Evolutionary conservation across 768 basidiomycete species (phyloP).

Genomic region (Phanerochaete carnosa): DNA sequence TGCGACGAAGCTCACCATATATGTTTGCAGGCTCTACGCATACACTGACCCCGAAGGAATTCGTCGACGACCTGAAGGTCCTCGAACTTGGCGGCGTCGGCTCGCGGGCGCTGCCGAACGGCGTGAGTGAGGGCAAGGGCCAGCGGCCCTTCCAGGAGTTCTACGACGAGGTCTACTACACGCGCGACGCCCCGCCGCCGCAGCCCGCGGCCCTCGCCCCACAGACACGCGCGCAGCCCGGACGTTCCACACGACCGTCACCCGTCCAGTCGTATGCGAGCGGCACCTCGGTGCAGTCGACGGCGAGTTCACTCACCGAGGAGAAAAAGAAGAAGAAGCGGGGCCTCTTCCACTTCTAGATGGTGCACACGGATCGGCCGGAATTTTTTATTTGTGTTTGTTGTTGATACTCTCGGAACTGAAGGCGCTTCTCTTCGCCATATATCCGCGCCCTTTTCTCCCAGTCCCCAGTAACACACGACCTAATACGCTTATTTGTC

Average conservation of each 20-base stretch:
- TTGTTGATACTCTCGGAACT: not conserved
- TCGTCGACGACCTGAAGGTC: constrained; percentile 83
- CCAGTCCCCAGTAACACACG: too few relatives aligned
- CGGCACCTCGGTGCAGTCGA: constrained; percentile 38
- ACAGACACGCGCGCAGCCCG: constrained; percentile 30
- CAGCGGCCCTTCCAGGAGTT: constrained; percentile 65
- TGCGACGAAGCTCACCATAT: not conserved
- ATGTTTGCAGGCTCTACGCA: constrained; percentile 84
- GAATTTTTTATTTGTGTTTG: not conserved
- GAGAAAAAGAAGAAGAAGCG: constrained; percentile 79
- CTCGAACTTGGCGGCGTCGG: constrained; percentile 88
- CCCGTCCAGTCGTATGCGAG: constrained; percentile 47
- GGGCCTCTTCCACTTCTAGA: constrained; percentile 62
- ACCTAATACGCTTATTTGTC: too few relatives aligned
- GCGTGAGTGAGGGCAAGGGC: constrained; percentile 47
- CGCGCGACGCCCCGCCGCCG: constrained; percentile 57
- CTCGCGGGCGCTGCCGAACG: constrained; percentile 68
- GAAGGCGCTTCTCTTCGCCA: not conserved
- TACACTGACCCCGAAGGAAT: constrained; percentile 74
- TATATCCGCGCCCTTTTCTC: not conserved
- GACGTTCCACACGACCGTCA: constrained; percentile 26
- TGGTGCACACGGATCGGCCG: not conserved
- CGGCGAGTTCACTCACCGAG: constrained; percentile 23
- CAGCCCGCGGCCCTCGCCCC: constrained; percentile 36
- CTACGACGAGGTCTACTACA: constrained; percentile 79